Evolutionary conservation across 2,329 filamentous ascomycete species (phyloP), one percentile per base, ranked within the genome.

Genomic region (Diplodia mutila): DNA sequence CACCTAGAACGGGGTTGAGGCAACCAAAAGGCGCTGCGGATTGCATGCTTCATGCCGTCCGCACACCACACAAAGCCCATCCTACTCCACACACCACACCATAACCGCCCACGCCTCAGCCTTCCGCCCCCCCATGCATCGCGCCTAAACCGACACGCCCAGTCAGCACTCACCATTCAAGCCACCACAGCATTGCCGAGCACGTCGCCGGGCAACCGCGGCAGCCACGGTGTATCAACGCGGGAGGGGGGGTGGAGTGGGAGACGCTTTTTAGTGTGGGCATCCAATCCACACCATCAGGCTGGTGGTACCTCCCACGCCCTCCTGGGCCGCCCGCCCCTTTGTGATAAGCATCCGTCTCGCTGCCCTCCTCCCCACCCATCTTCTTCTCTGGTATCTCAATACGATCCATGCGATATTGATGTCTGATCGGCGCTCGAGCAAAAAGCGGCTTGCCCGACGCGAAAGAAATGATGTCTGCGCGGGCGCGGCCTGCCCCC

Each of bases 21-120:
- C 52, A 55, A 55, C 39, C 39, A n/a, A n/a, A n/a, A 8, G 39
- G 52, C 23, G 23, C 55, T 61, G 55, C 21, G 32, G 25, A 27
- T 55, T 55, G 53, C 48, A 51, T 27, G 52, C 55, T 48, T 61
- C 55, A 61, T 61, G 55, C 55, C 37, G 39, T n/a, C 39, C 39
- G 18, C 39, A 46, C 39, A 46, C 39, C 16, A 46, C 39, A 52
- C 46, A 29, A 14, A 29, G 21, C 48, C 48, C 49, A 52, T 52
- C 23, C 49, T 11, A n/a, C 49, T 52, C 49, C 21, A 18, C 49
- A 27, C 49, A 52, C 23, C 23, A 25, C 49, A 2, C 49, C 49
- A 27, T 18, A 25, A 21, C 49, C 49, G 49, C 51, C 23, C 27
- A 34, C 25, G 25, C 29, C 25, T 18, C 32, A 42, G 18, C 39